Evolutionary conservation across 169 alveolate genomes (phyloP), one percentile per base, ranked within the genome.

Genomic region (Hammondia hammondi): DNA sequence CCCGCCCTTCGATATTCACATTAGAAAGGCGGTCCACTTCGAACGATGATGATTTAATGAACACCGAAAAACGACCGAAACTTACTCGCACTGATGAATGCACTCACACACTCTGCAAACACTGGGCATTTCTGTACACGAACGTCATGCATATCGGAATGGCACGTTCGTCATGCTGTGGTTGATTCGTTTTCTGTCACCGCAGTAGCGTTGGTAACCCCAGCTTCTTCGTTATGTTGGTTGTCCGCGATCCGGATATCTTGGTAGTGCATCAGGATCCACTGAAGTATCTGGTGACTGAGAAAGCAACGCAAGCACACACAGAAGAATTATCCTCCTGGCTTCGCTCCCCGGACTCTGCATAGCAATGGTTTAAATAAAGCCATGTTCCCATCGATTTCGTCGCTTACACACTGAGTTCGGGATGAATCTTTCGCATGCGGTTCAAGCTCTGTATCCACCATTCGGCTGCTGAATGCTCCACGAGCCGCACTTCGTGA

Each of bases 231-330:
- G 12, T 27, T 4, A 14, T 72, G 43, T 35, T 88, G 92, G n/a
- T 43, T 39, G 6, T 88, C 92, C 32, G 35, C 57, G 17, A 73
- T 5, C 56, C 52, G 24, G 37, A 71, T 52, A n/a, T 91, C 94
- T 10, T 91, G 94, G 73, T 91, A 91, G 56, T 91, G 94, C 89
- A 91, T 46, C 27, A 91, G 81, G 35, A 91, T 91, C 94, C 94
- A 91, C 61, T 91, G 94, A 27, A 91, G 94, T 27, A 91, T 91
- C 52, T 91, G 94, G 57, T 91, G 81, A 88, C 94, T 91, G 94
- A 56, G 35, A 57, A 46, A 48, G 91, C 81, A 52, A 45, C 14
- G n/a, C 7, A 21, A 12, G 92, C 81, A 88, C 77, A 39, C 56
- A 43, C 89, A 82, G 37, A 17, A 9, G n/a, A 67, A 67, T 7